Evolutionary conservation across 768 basidiomycete species (phyloP).

Genomic region (Candolleomyces eurysporus): DNA sequence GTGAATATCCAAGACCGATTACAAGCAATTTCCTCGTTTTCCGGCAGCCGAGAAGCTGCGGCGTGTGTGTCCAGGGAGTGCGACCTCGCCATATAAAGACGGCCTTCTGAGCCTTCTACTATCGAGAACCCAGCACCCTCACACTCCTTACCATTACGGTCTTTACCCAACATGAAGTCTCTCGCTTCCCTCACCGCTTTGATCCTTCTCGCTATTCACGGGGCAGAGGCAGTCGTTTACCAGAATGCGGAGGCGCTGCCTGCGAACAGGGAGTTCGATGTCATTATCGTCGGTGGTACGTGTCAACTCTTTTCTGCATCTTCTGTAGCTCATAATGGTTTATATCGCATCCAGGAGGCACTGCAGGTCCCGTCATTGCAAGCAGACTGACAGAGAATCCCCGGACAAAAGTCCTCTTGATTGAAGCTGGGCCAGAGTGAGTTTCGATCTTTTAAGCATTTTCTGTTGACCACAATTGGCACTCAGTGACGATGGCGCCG

Average conservation of each 20-base stretch:
- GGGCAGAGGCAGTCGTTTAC: background rate
- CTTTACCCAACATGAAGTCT: background rate
- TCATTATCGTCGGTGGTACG: slow-evolving; percentile 21
- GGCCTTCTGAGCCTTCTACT: no score
- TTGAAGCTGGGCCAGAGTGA: slow-evolving; percentile 32
- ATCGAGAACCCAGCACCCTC: background rate
- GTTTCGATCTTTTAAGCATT: background rate
- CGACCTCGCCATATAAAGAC: no score
- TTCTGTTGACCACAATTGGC: background rate
- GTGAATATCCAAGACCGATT: no score
- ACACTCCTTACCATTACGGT: background rate
- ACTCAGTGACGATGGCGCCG: slow-evolving; percentile 18
- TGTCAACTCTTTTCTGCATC: background rate
- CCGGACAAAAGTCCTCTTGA: slow-evolving; percentile 21
- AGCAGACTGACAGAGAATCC: slow-evolving; percentile 28
- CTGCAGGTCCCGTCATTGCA: slow-evolving; percentile 27
- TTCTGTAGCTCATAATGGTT: background rate
- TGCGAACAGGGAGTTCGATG: slow-evolving; percentile 6
- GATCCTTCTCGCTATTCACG: background rate
- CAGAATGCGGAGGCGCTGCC: background rate
- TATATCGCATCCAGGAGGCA: slow-evolving; percentile 16
- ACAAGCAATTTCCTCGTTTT: no score
- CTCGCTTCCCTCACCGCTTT: background rate
- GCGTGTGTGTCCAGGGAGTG: no score
- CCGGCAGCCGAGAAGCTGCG: no score